Evolutionary conservation across 1,284 basidiomycete genomes (phyloP).

Genomic region (Kalmanozyma brasiliensis): DNA sequence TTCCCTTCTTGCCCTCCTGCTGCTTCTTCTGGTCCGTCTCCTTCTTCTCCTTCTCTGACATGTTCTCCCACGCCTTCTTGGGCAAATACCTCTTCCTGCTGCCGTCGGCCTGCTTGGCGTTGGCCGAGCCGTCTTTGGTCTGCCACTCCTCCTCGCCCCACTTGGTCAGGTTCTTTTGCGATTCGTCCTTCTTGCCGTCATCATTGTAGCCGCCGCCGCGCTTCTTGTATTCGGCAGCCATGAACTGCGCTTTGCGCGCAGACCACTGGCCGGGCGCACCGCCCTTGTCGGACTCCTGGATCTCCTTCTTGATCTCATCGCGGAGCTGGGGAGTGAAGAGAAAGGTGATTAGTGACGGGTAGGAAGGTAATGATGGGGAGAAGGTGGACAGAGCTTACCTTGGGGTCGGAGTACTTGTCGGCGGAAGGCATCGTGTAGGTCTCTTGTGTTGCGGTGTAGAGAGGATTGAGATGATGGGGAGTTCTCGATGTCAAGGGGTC

Average conservation of each 20-base stretch:
- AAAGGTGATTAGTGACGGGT: not conserved
- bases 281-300: conserved; percentile 41
- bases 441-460: not conserved
- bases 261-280: conserved; percentile 45
- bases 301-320: conserved; percentile 37
- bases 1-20: conserved; percentile 37
- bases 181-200: conserved; percentile 41
- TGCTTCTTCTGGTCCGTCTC: conserved; percentile 43
- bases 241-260: conserved; percentile 43
- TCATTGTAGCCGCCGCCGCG: conserved; percentile 40
- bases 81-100: conserved; percentile 41
- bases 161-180: conserved; percentile 39
- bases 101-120: conserved; percentile 41
- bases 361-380: not conserved
- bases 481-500: not conserved
- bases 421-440: conserved; percentile 44
- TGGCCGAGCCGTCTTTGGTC: conserved; percentile 42
- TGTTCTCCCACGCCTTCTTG: conserved; percentile 52
- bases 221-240: conserved; percentile 47
- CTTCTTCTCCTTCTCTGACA: conserved; percentile 45
- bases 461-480: not conserved
- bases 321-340: conserved; percentile 12
- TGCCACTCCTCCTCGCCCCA: conserved; percentile 49
- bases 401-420: conserved; percentile 50
- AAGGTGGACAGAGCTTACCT: conserved; percentile 24